phyloP scores from a whole-genome alignment of 805 yeast species.

The Maudiozyma saulgeensis region DNA sequence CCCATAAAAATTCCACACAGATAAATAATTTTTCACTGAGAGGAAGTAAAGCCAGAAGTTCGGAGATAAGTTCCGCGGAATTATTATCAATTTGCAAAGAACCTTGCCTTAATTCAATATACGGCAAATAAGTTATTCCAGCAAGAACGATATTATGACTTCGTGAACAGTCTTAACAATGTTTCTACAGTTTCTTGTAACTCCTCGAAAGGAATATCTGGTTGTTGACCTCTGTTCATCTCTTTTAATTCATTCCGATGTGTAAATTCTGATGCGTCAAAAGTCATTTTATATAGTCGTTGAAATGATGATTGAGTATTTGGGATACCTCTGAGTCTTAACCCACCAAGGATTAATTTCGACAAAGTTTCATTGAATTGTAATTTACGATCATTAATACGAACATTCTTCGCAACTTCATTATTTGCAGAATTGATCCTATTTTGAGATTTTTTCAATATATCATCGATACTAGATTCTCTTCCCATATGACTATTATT shows the following conservation, averaged over 20 bases:
- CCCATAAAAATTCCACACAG: too few species aligned
- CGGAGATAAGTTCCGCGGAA: neutral
- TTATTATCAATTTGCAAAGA: too few species aligned
- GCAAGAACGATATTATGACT: constrained; percentile 1
- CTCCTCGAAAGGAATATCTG: constrained; percentile 20
- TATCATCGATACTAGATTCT: constrained; percentile 12
- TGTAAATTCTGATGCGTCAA: constrained; percentile 32
- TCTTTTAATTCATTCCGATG: constrained; percentile 21
- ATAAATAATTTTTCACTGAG: too few species aligned
- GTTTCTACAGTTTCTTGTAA: constrained; percentile 32
- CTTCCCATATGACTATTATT: neutral
- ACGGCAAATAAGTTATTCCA: too few species aligned
- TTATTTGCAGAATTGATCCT: constrained; percentile 8
- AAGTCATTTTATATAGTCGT: constrained; percentile 30
- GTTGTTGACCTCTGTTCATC: neutral
- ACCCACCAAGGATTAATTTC: constrained; percentile 29
- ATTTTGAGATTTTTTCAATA: constrained; percentile 15
- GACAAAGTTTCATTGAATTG: constrained; percentile 28
- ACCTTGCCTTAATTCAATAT: too few species aligned
- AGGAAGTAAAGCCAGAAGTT: neutral
- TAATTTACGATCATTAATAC: constrained; percentile 17
- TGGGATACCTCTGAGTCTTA: constrained; percentile 29
- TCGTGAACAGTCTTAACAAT: constrained; percentile 26
- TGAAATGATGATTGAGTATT: constrained; percentile 24
- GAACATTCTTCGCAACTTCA: constrained; percentile 13